Percentiles rank a stretch among this genome's conserved stretches.
phyloP scores from a whole-genome alignment of 2,329 filamentous ascomycete species.

The Lachnellula occidentalis region DNA sequence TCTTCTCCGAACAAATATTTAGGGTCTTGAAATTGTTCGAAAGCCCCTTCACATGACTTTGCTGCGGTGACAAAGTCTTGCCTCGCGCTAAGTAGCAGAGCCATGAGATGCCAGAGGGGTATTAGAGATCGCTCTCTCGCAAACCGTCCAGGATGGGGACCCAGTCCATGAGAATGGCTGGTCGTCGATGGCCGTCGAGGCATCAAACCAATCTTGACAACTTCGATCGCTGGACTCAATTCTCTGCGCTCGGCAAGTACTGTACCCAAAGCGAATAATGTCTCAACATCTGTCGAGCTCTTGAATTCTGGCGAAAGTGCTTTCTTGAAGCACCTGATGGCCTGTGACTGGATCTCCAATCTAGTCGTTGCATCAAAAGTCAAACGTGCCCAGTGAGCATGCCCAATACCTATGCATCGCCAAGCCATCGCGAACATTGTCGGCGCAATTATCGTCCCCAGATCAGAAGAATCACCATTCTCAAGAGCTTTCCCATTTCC shows the following conservation, averaged over 20 bases:
- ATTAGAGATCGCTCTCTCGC: constrained; percentile 59
- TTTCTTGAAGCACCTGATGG: constrained; percentile 68
- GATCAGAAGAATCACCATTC: constrained; percentile 11
- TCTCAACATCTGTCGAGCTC: constrained; percentile 64
- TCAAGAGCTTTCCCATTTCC: constrained; percentile 11
- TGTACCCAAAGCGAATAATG: constrained; percentile 74
- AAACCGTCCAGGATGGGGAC: constrained; percentile 36
- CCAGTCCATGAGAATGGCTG: constrained; percentile 21
- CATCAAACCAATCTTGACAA: constrained; percentile 70
- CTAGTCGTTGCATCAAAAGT: constrained; percentile 71
- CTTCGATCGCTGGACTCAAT: constrained; percentile 71
- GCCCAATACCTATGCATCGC: constrained; percentile 77
- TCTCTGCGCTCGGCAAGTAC: constrained; percentile 85
- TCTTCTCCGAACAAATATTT: constrained; percentile 62
- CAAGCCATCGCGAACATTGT: constrained; percentile 65
- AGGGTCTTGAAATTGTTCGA: constrained; percentile 79
- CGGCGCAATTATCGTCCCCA: constrained; percentile 44
- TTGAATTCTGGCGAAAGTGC: constrained; percentile 64
- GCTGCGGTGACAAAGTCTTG: constrained; percentile 78
- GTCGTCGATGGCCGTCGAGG: constrained; percentile 45
- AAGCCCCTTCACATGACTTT: constrained; percentile 80
- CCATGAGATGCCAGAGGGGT: constrained; percentile 85
- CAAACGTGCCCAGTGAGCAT: constrained; percentile 80
- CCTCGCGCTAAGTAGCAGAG: constrained; percentile 76
- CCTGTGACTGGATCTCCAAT: constrained; percentile 68